Percentiles rank a stretch among this genome's conserved stretches.
These are phyloP conservation scores for Boletus bicolor DNA, from an alignment of 768 basidiomycete species.

Conservation along the genomic window DNA sequence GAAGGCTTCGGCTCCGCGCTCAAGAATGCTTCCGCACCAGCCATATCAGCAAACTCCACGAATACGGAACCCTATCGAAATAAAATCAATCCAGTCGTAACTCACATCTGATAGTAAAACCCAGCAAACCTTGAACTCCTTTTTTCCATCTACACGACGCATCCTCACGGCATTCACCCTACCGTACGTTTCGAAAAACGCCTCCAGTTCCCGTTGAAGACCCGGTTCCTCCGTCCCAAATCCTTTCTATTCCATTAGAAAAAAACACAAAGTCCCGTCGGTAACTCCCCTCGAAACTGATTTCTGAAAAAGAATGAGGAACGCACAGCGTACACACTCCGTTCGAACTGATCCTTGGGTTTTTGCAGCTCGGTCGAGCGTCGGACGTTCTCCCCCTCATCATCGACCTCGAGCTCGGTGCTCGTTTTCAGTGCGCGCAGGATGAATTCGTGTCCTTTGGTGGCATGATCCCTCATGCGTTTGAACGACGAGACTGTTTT, in stretches of 20 bases:
- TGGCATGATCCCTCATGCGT: constrained; percentile 77
- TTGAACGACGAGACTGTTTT: constrained; percentile 89
- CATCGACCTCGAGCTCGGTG: constrained; percentile 68
- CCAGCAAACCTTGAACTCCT: constrained; percentile 78
- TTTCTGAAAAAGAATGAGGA: constrained; percentile 13
- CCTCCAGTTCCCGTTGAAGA: constrained; percentile 72
- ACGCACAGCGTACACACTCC: constrained; percentile 88
- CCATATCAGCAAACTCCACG: constrained; percentile 76
- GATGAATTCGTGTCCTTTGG: constrained; percentile 65
- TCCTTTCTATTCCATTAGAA: constrained; percentile 63
- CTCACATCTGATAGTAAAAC: neutral
- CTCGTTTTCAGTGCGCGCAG: constrained; percentile 58
- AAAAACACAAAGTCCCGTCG: neutral
- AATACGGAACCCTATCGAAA: constrained; percentile 83
- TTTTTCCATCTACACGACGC: constrained; percentile 74
- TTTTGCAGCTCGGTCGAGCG: constrained; percentile 72
- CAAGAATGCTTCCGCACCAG: constrained; percentile 70
- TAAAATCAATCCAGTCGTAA: neutral
- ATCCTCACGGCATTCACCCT: constrained; percentile 79
- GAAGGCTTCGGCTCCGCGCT: constrained; percentile 77
- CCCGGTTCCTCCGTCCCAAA: constrained; percentile 66
- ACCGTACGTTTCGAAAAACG: constrained; percentile 78
- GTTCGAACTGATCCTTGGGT: constrained; percentile 74
- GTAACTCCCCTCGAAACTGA: neutral
- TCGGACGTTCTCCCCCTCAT: constrained; percentile 67